Conservation (phyloP, 495 filamentous ascomycete species). For the Aspergillus nidulans region DNA sequence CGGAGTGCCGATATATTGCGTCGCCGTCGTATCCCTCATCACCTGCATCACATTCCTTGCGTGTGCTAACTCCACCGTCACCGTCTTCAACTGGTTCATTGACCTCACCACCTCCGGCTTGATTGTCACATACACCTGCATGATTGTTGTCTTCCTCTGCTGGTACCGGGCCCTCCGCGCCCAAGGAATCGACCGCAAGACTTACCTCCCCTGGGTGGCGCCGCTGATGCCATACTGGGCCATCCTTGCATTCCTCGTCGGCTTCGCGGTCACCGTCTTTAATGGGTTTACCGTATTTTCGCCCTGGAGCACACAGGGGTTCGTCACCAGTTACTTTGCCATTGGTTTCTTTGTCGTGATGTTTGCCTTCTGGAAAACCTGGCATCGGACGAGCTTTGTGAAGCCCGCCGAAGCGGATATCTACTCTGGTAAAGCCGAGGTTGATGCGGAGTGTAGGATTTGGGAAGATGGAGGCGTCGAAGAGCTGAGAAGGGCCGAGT, state of each 20-base stretch:
- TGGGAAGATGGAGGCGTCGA: conserved; percentile 28
- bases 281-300: conserved; percentile 33
- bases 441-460: conserved; percentile 31
- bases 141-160: conserved; percentile 49
- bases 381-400: conserved; percentile 27
- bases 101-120: conserved; percentile 48
- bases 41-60: conserved; percentile 62
- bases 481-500: conserved; percentile 24
- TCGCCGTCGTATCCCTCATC: conserved; percentile 49
- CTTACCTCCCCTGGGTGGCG: conserved; percentile 24
- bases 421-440: conserved; percentile 26
- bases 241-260: conserved; percentile 22
- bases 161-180: conserved; percentile 55
- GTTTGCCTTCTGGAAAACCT: conserved; percentile 32
- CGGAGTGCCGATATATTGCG: conserved; percentile 61
- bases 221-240: conserved; percentile 29
- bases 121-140: conserved; percentile 54
- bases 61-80: conserved; percentile 45
- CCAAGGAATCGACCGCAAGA: conserved; percentile 48
- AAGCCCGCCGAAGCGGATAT: conserved; percentile 24
- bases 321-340: conserved; percentile 32
- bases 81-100: conserved; percentile 56
- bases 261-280: conserved; percentile 21
- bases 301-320: conserved; percentile 30
- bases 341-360: conserved; percentile 29